Conservation (phyloP, 345 rosid species). For the Salix arbutifolia region DNA sequence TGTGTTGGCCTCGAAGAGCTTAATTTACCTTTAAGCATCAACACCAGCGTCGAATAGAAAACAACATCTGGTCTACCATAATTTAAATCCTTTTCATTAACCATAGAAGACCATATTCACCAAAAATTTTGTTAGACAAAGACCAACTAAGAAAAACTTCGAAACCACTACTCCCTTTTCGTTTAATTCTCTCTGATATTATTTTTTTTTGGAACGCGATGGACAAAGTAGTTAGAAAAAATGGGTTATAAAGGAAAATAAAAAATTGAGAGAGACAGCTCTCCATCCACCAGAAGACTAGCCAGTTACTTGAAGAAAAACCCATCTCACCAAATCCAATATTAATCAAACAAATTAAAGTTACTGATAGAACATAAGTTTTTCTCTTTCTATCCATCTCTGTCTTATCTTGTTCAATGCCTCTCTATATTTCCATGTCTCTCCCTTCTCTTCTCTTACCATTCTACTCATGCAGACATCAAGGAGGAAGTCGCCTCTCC, state of each 20-base stretch:
- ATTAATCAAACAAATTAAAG: slow-evolving; percentile 25
- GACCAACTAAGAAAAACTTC: slow-evolving; percentile 35
- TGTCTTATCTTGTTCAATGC: slow-evolving; percentile 5
- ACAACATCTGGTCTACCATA: not conserved
- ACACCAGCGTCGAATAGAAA: not conserved
- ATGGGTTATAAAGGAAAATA: not conserved
- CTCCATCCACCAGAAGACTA: slow-evolving; percentile 50
- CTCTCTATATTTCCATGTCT: slow-evolving; percentile 27
- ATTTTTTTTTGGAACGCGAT: not conserved
- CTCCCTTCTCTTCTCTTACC: slow-evolving; percentile 11
- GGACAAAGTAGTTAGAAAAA: slow-evolving; percentile 29
- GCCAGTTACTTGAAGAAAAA: slow-evolving; percentile 45
- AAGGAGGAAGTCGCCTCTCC: slow-evolving; percentile 33
- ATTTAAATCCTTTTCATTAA: not conserved
- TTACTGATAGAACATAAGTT: not conserved
- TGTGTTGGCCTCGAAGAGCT: not conserved
- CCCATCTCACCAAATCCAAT: slow-evolving; percentile 59
- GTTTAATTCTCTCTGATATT: slow-evolving; percentile 4
- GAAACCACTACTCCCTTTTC: slow-evolving; percentile 27
- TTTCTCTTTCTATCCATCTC: not conserved
- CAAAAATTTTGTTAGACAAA: slow-evolving; percentile 11
- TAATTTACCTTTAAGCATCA: not conserved
- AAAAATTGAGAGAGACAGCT: slow-evolving; percentile 37
- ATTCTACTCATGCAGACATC: slow-evolving; percentile 39
- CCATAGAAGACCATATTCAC: not conserved